Evolutionary conservation across 495 filamentous ascomycete species (phyloP).

Genomic region (Friedmanniomyces simplex): DNA sequence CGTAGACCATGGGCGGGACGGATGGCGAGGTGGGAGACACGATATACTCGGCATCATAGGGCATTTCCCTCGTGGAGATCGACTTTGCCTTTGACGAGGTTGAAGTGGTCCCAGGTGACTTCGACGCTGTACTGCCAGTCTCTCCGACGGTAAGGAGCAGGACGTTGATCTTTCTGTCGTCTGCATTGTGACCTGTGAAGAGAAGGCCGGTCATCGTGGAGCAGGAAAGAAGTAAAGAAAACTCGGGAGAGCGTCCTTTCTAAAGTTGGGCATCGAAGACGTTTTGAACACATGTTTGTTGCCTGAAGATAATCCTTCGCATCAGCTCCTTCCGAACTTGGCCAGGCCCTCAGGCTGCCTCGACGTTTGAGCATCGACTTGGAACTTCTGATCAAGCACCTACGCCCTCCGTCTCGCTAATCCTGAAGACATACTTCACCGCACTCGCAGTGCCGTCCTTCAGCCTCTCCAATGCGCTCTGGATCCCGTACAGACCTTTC

Average conservation of each 20-base stretch:
- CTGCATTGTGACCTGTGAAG: background rate
- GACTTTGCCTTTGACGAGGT: background rate
- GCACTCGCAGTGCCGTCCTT: conserved; percentile 24
- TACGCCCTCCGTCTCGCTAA: conserved; percentile 4
- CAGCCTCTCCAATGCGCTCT: conserved; percentile 42
- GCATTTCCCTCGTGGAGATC: background rate
- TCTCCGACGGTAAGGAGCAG: background rate
- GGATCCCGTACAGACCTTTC: conserved; percentile 47
- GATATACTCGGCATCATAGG: background rate
- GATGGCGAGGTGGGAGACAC: background rate
- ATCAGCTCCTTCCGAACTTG: background rate
- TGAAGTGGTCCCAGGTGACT: background rate
- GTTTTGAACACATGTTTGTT: too few species aligned
- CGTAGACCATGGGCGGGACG: background rate
- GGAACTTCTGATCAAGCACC: background rate
- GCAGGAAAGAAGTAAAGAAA: too few species aligned
- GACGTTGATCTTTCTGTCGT: background rate
- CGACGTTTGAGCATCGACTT: background rate
- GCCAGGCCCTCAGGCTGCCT: background rate
- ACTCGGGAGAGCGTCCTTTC: too few species aligned
- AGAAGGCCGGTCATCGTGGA: background rate
- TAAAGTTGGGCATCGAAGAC: too few species aligned
- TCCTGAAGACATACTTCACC: conserved; percentile 24
- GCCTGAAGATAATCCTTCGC: background rate
- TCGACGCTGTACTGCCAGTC: background rate